A percentile compares a stretch with the other conserved stretches of the same genome.
These are phyloP conservation scores for Incumbomyces lentus DNA, from an alignment of 2,329 filamentous ascomycete genomes.

Conservation along the genomic window DNA sequence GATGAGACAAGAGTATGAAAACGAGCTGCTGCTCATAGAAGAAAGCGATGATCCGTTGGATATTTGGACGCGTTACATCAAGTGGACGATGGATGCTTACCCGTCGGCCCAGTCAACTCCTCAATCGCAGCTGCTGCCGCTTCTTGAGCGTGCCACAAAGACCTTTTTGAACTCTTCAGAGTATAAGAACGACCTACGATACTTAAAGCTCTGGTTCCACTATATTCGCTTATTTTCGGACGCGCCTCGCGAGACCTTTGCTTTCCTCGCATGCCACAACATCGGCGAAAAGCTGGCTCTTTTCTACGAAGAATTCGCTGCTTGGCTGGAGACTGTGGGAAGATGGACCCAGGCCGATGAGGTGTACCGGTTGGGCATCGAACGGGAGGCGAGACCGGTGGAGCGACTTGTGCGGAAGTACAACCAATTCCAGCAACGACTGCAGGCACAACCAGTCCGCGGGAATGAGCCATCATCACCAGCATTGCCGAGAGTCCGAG, in stretches of 20 bases:
- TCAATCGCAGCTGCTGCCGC: constrained; percentile 75
- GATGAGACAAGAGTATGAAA: constrained; percentile 74
- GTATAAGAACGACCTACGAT: constrained; percentile 92
- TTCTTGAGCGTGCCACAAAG: constrained; percentile 89
- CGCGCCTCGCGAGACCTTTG: constrained; percentile 81
- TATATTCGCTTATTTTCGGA: constrained; percentile 92
- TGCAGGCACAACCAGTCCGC: constrained; percentile 54
- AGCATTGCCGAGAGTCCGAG: constrained; percentile 70
- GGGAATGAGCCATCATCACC: constrained; percentile 66
- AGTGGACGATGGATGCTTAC: constrained; percentile 93
- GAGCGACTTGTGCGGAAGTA: constrained; percentile 81
- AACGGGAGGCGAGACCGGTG: constrained; percentile 72
- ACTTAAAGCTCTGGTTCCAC: constrained; percentile 84
- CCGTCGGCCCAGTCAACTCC: constrained; percentile 85
- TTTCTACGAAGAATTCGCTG: constrained; percentile 95
- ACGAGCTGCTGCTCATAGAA: constrained; percentile 63
- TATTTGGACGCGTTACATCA: constrained; percentile 72
- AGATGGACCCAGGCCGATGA: constrained; percentile 89
- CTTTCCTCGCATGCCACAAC: constrained; percentile 77
- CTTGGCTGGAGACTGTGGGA: constrained; percentile 75
- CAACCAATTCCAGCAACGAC: constrained; percentile 76
- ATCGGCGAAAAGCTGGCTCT: constrained; percentile 81
- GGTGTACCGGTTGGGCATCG: constrained; percentile 80
- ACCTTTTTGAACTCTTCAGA: constrained; percentile 72
- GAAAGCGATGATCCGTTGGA: constrained; percentile 94